phyloP scores from a whole-genome alignment of 371 early-diverging fungal species.

The Agmasoma carcini region DNA sequence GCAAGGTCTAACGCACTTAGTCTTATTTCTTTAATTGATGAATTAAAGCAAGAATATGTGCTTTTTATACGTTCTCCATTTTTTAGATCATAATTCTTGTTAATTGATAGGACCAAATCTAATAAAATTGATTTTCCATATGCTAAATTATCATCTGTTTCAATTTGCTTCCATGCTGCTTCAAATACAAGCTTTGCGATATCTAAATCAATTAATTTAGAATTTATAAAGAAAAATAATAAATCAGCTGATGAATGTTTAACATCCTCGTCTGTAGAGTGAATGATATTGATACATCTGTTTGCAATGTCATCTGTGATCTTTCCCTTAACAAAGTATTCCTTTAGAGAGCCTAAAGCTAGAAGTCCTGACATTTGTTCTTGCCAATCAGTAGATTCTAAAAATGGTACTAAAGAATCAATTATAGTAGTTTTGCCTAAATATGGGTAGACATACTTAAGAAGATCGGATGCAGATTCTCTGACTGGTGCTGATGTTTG shows the following conservation, averaged over 20 bases:
- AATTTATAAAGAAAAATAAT: slow-evolving; percentile 23
- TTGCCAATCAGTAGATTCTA: slow-evolving; percentile 50
- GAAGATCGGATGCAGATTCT: slow-evolving; percentile 45
- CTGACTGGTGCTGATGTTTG: slow-evolving; percentile 48
- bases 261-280: slow-evolving; percentile 50
- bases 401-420: slow-evolving; percentile 23
- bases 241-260: slow-evolving; percentile 47
- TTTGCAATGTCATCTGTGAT: background rate
- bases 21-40: slow-evolving; percentile 19
- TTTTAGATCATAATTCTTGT: slow-evolving; percentile 2
- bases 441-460: slow-evolving; percentile 33
- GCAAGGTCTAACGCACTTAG: slow-evolving; percentile 14
- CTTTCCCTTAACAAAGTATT: slow-evolving; percentile 4
- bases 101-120: slow-evolving; percentile 23
- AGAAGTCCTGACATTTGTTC: slow-evolving; percentile 49
- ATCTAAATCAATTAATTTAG: slow-evolving; percentile 3
- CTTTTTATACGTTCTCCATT: slow-evolving; percentile 5
- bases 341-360: slow-evolving; percentile 30
- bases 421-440: slow-evolving; percentile 19
- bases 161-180: slow-evolving; percentile 40
- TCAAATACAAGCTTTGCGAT: slow-evolving; percentile 12
- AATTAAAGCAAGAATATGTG: slow-evolving; percentile 38
- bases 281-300: slow-evolving; percentile 23
- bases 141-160: slow-evolving; percentile 44
- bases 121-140: slow-evolving; percentile 44